Base-by-base conservation (phyloP, 1,139 yeast species). In the Wickerhamiella pararugosa region DNA sequence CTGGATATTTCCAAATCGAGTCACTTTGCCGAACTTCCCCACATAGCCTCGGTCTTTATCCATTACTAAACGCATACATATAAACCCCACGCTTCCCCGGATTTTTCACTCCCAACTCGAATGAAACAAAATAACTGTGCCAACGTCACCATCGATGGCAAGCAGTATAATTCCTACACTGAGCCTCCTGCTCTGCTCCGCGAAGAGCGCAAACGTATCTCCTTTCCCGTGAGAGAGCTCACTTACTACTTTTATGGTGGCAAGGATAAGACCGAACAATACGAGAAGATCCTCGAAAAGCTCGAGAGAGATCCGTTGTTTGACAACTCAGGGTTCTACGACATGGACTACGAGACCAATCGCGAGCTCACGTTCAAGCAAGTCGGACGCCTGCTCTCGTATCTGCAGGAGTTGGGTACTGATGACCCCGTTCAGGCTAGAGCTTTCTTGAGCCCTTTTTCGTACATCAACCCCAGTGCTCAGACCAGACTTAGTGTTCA, bases 401-500 rank as follows among this genome's bases (percentile, higher is more conserved):
- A 61, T 45, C 64, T 71, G 54, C 64, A 72, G 53, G 73, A 68
- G 49, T 58, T 59, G 40, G 74, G 72, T 43, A 27, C 37, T 5
- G 29, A 31, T 69, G 46, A 60, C 64, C 37, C 53, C 59, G 36
- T 56, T 59, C 31, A 64, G 63, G 39, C 50, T 39, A 39, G 44
- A 33, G 28, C 41, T 11, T 36, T 36, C 33, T 29, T 44, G 32
- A 34, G 66, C 3, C 50, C 67, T 34, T 53, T 66, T 6, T 65
- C 67, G 1, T 54, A 67, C 42, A 60, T 67, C 51, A 76, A 79
- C 56, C 71, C 80, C 40, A 72, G 76, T 36, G 65, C 76, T 25
- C 67, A 73, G 47, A 80, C 87, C 10, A 69, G 83, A 45, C 58
- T 74, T 37, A 79, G 79, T 35, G 79, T 79, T 40, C 81, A 79